A percentile compares a stretch with the other conserved stretches of the same genome.
phyloP scores from a whole-genome alignment of 1,139 yeast species.

The Hyphopichia fennica region DNA sequence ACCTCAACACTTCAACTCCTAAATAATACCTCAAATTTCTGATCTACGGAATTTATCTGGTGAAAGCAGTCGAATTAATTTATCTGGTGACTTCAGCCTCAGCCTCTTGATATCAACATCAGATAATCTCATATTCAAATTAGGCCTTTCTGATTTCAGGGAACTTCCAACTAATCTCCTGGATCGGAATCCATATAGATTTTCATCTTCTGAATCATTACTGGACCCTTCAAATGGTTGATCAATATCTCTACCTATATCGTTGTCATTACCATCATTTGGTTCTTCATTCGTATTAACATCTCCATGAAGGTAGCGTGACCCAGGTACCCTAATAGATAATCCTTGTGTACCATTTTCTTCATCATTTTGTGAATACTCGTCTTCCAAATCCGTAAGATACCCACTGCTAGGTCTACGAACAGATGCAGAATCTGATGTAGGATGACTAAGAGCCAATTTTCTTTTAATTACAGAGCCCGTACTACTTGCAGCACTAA shows the following conservation, averaged over 20 bases:
- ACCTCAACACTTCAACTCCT: too few relatives aligned
- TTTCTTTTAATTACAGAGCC: slow-evolving; percentile 8
- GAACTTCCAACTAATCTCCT: not conserved
- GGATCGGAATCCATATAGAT: not conserved
- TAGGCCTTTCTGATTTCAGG: not conserved
- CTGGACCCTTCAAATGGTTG: not conserved
- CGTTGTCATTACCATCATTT: too few relatives aligned
- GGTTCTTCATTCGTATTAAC: not conserved
- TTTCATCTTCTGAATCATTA: not conserved
- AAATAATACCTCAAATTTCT: not conserved
- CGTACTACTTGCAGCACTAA: slow-evolving; percentile 3
- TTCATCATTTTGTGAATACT: slow-evolving; percentile 1
- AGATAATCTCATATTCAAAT: not conserved
- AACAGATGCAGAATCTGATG: not conserved
- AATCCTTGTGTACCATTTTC: not conserved
- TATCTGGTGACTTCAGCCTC: slow-evolving; percentile 4
- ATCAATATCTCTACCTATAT: not conserved
- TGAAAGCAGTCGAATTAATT: slow-evolving; percentile 1
- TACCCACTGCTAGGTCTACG: slow-evolving; percentile 17
- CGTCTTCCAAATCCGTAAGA: slow-evolving; percentile 17
- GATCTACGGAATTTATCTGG: not conserved
- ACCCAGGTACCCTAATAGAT: not conserved
- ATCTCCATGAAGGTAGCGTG: not conserved
- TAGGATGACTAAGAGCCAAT: not conserved
- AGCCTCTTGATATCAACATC: slow-evolving; percentile 3